Base-by-base conservation (phyloP, 202 grass and related monocot genomes). In the Zizania palustris region DNA sequence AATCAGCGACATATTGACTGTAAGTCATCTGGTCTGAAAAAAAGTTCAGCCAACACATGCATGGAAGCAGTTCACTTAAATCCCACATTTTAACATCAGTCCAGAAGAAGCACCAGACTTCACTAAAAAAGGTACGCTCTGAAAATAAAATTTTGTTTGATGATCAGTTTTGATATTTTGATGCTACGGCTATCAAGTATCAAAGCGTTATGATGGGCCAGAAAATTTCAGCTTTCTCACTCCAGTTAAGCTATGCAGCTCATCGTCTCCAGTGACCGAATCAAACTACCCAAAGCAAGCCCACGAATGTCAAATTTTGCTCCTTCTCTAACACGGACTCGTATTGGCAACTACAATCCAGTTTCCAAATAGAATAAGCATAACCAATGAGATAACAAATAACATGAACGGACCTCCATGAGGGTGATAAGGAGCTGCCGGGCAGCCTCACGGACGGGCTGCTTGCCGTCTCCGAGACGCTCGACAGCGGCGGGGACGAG, bases 381-480 rank as follows among this genome's bases (percentile, higher is more conserved):
- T 12, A n/a, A 59, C 15, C 35, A 37, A 22, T 67, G 61, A 61
- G 53, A 68, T 34, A 10, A 11, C 66, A 38, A 10, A 15, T 4
- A 5, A 74, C 68, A 43, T 45, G 19, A 34, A 15, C 55, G 18
- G 46, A 93, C 93, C 93, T 93, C 93, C 93, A 97, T 97, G 5
- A 97, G 88, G 35, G 93, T 97, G 62, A 93, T 60, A 68, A 93
- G 80, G 22, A 97, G 84, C 81, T 93, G 91, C 0, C 91, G 74
- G 8, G 91, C 91, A 9, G 91, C 91, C 38, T 93, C 91, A 36
- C 93, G 80, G 4, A 93, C 93, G 20, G 93, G 93, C 68, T 97
- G 93, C 74, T 93, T 97, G 11, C 93, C 88, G 43, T 97, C 93
- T 0, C 91, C 93, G 43, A 97, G 88, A 2, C 91, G 79, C 82